These are phyloP conservation scores for Geosmithia flava DNA, from an alignment of 2,329 filamentous ascomycete genomes.

Conservation along the genomic window DNA sequence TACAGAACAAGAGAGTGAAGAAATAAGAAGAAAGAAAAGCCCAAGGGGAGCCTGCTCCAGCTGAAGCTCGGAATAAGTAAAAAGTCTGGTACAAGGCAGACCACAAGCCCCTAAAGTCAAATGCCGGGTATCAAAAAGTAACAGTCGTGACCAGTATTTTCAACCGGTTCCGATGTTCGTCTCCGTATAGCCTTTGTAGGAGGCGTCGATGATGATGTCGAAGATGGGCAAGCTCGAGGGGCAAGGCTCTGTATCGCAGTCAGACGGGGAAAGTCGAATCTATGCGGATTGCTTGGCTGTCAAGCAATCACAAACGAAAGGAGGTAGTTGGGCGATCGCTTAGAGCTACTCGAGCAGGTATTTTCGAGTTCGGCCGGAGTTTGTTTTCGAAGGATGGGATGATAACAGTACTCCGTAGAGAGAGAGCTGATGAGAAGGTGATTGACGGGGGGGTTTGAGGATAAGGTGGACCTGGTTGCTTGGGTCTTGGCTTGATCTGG, in stretches of 20 bases:
- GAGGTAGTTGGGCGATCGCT: neutral
- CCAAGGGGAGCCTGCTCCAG: neutral
- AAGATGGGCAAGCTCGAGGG: neutral
- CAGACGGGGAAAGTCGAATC: neutral
- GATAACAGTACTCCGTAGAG: neutral
- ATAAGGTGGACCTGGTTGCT: neutral
- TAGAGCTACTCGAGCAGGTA: neutral
- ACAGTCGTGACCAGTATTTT: too few species aligned
- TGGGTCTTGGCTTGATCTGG: neutral
- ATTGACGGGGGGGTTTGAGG: neutral
- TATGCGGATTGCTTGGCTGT: neutral
- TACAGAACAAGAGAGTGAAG: neutral
- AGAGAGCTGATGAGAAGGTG: neutral
- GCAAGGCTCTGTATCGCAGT: neutral
- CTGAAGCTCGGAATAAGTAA: constrained; percentile 1
- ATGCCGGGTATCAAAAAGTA: neutral
- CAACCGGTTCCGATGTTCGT: neutral
- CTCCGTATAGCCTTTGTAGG: neutral
- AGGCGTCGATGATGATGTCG: neutral
- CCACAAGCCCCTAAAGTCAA: neutral
- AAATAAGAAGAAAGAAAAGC: neutral
- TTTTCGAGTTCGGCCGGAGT: neutral
- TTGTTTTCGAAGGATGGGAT: neutral
- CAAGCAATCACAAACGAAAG: neutral
- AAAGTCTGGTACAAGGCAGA: constrained; percentile 4